Base-by-base conservation (phyloP, 2,329 filamentous ascomycete genomes). In the Aspergillus amoenus region DNA sequence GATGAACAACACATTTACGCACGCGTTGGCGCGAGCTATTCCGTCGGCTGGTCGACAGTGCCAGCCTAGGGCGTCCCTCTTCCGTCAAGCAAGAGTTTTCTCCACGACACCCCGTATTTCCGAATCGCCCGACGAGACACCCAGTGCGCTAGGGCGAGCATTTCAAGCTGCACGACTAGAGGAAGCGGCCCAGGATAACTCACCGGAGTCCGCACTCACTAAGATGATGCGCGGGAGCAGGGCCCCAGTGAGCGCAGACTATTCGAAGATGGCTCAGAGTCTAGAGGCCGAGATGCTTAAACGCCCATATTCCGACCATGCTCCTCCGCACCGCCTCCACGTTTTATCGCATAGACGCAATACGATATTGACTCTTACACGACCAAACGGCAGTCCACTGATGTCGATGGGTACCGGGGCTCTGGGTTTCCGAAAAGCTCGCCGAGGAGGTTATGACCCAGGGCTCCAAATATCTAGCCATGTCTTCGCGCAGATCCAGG, bases 291-390 rank as follows among this genome's bases (percentile, higher is more conserved):
- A 71, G 50, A 66, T 74, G 67, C 65, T 71, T 59, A 70, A 64
- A 56, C 60, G 69, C 47, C 70, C 72, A 27, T 75, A 75, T 59
- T 65, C 67, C 63, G 72, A 73, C 55, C 68, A 68, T 39, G 60
- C 65, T 45, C 72, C 72, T 66, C 88, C 90, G 2, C 91, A 91
- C 79, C 91, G 96, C 73, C 83, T 99, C 62, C 91, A 96, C 78
- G 81, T 99, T 73, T 93, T 86, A 77, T 79, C 89, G 27, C 88
- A 90, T 73, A 95, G 91, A 78, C 94, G 97, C 84, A 99, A 99
- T 79, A 94, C 91, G 18, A 91, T 97, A 76, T 84, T 99, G 68
- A 97, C 93, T 1, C 84, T 97, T 64, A 91, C 92, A 21, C 87
- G 88, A 68, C 93, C 94, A 27, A 87, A 91, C 72, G 83, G 88